Conservation (phyloP, 495 filamentous ascomycete genomes). For the Xylaria intraflava region DNA sequence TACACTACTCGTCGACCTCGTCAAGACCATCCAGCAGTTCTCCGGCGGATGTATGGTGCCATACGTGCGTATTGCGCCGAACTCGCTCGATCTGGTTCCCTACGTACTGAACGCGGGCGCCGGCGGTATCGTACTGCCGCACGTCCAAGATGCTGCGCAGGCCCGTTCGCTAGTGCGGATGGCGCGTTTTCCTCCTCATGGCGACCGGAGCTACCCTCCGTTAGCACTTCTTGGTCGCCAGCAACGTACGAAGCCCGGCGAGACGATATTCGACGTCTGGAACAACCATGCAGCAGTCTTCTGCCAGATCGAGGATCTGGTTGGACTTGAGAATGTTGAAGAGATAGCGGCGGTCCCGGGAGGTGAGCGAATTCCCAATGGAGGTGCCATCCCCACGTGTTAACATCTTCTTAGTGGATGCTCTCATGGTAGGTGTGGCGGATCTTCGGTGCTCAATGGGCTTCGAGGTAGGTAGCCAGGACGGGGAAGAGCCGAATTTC, state of each 20-base stretch:
- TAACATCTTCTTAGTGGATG: not conserved
- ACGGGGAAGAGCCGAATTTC: not conserved
- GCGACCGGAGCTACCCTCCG: not conserved
- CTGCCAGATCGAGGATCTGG: conserved; percentile 44
- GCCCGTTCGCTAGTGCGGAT: not conserved
- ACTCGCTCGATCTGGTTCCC: not conserved
- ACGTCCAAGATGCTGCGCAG: not conserved
- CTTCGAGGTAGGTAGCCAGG: not conserved
- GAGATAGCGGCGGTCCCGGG: conserved; percentile 37
- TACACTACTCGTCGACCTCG: not conserved
- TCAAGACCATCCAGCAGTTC: not conserved
- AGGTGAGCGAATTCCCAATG: not conserved
- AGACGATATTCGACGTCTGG: not conserved
- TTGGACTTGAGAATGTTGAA: conserved; percentile 44
- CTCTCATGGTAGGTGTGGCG: not conserved
- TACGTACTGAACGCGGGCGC: not conserved
- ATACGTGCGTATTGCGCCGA: not conserved
- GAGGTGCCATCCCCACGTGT: not conserved
- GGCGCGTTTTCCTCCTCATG: not conserved
- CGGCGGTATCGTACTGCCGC: not conserved
- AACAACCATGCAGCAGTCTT: conserved; percentile 33
- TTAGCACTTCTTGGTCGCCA: not conserved
- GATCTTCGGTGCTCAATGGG: not conserved
- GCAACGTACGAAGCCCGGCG: not conserved
- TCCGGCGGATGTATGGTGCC: not conserved